Conservation (phyloP, 2,329 filamentous ascomycete species). For the Beauveria australis region DNA sequence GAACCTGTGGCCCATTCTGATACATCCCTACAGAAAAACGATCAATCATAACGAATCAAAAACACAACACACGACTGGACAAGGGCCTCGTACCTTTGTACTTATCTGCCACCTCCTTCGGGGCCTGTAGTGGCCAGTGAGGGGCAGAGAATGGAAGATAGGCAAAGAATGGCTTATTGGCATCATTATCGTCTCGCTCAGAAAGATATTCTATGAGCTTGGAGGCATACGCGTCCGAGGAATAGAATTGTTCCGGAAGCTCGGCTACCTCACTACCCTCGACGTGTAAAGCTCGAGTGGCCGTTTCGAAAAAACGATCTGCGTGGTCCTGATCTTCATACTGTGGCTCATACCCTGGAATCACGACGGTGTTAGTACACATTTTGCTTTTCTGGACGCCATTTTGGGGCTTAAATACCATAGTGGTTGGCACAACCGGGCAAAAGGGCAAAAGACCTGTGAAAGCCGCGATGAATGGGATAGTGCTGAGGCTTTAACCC, state of each 20-base stretch:
- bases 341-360: constrained; percentile 37
- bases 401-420: constrained; percentile 12
- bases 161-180: constrained; percentile 44
- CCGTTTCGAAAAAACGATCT: constrained; percentile 27
- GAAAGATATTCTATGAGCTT: constrained; percentile 44
- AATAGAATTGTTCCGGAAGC: constrained; percentile 46
- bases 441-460: constrained; percentile 44
- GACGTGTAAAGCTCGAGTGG: constrained; percentile 24
- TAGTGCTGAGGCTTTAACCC: constrained; percentile 32
- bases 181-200: constrained; percentile 34
- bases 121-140: constrained; percentile 56
- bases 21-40: constrained; percentile 30
- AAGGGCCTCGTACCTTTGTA: constrained; percentile 35
- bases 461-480: constrained; percentile 45
- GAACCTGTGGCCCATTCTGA: constrained; percentile 49
- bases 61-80: no score
- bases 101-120: constrained; percentile 43
- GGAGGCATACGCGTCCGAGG: constrained; percentile 43
- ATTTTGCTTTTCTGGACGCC: background rate
- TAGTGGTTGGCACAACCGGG: constrained; percentile 42
- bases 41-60: background rate
- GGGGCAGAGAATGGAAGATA: constrained; percentile 55
- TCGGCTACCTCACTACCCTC: constrained; percentile 18
- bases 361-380: background rate
- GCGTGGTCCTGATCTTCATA: constrained; percentile 30